Conservation (phyloP, 768 basidiomycete genomes). For the Termitomyces sp. region DNA sequence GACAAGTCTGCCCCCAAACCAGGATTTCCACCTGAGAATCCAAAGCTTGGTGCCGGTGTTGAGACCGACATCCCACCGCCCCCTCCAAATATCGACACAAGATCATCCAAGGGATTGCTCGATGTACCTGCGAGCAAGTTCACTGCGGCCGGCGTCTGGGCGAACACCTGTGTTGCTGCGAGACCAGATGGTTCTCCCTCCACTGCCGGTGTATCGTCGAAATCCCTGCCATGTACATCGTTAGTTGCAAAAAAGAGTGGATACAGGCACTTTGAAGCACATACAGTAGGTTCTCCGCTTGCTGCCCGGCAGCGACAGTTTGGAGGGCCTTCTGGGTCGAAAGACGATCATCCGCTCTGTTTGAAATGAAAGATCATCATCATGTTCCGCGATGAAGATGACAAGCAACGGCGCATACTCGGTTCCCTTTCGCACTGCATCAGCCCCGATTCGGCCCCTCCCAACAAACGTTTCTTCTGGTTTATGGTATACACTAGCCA, state of each 20-base stretch:
- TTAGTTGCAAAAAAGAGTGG: not conserved
- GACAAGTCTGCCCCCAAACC: conserved; percentile 22
- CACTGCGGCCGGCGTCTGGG: conserved; percentile 69
- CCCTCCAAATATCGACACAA: conserved; percentile 87
- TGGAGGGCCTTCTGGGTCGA: conserved; percentile 83
- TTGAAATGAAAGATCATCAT: not conserved
- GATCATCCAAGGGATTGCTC: conserved; percentile 86
- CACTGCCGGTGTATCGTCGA: conserved; percentile 66
- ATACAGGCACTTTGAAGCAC: conserved; percentile 11
- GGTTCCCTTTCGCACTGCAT: conserved; percentile 60
- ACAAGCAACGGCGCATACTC: conserved; percentile 42
- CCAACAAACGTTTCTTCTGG: conserved; percentile 96
- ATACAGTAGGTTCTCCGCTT: conserved; percentile 87
- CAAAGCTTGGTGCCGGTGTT: conserved; percentile 16
- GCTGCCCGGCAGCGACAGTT: conserved; percentile 87
- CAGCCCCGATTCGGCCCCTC: conserved; percentile 81
- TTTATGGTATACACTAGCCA: conserved; percentile 97
- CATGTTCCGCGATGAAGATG: not conserved
- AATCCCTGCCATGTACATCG: conserved; percentile 48
- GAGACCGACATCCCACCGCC: conserved; percentile 23
- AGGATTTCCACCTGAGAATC: conserved; percentile 18
- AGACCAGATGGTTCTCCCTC: conserved; percentile 71
- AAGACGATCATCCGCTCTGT: conserved; percentile 64
- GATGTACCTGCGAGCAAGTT: conserved; percentile 77
- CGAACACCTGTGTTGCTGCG: conserved; percentile 71